A percentile compares a stretch with the other conserved stretches of the same genome.
phyloP scores from a whole-genome alignment of 495 filamentous ascomycete genomes.

The Aspergillus olivimuriae region DNA sequence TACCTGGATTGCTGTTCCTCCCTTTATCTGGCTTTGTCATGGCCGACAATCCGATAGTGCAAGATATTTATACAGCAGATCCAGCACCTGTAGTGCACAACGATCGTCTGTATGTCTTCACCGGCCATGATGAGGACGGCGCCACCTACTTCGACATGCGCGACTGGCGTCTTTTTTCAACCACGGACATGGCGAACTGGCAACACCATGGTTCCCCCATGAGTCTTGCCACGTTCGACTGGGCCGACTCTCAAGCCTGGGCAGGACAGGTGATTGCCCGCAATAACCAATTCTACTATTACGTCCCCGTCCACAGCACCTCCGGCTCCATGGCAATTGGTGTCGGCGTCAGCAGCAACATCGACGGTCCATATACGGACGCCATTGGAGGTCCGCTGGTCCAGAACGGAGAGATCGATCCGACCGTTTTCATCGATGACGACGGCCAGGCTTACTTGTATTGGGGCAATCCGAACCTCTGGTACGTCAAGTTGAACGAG shows the following conservation, averaged over 20 bases:
- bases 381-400: constrained; percentile 19
- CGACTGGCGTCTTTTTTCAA: constrained; percentile 24
- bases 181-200: constrained; percentile 27
- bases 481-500: constrained; percentile 24
- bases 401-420: constrained; percentile 23
- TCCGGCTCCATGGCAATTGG: constrained; percentile 20
- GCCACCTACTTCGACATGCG: constrained; percentile 21
- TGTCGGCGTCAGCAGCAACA: constrained; percentile 19
- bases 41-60: constrained; percentile 4
- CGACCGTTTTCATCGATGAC: constrained; percentile 20
- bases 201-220: constrained; percentile 17
- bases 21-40: too few species aligned
- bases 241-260: constrained; percentile 12
- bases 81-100: constrained; percentile 23
- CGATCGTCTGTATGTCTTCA: constrained; percentile 24
- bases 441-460: constrained; percentile 20
- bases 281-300: constrained; percentile 27
- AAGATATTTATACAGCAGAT: constrained; percentile 22
- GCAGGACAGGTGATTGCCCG: constrained; percentile 20
- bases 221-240: constrained; percentile 11
- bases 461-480: constrained; percentile 19
- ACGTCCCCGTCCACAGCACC: constrained; percentile 18
- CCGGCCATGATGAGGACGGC: constrained; percentile 21
- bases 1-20: too few species aligned
- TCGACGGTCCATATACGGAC: constrained; percentile 25